Evolutionary conservation across 2,329 filamentous ascomycete genomes (phyloP).

Genomic region (Calycina marina): DNA sequence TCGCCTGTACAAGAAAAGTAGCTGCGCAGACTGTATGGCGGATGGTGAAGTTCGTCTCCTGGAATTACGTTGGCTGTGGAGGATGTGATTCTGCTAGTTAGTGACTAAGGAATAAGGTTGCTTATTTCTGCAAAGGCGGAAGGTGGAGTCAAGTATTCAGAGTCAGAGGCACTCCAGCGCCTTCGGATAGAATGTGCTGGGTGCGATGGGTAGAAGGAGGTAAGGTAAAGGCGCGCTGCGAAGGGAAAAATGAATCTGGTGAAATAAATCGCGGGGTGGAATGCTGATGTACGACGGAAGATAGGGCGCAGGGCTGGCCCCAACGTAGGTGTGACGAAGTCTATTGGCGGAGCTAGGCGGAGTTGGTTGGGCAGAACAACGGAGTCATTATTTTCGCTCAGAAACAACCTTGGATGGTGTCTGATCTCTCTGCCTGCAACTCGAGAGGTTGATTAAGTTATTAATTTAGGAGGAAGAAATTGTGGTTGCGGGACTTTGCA

Average conservation of each 20-base stretch:
- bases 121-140: conserved; percentile 3
- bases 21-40: conserved; percentile 1
- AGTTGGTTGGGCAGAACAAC: conserved; percentile 3
- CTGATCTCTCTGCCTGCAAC: conserved; percentile 5
- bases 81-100: background rate
- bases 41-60: conserved; percentile 1
- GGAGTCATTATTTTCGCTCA: conserved; percentile 6
- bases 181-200: conserved; percentile 4
- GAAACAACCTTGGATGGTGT: conserved; percentile 4
- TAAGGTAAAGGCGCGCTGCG: conserved; percentile 2
- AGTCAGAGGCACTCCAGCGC: conserved; percentile 1
- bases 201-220: conserved; percentile 2
- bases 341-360: conserved; percentile 2
- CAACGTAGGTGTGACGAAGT: background rate
- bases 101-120: conserved; percentile 1
- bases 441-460: conserved; percentile 5
- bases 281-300: conserved; percentile 3
- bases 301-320: conserved; percentile 2
- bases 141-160: conserved; percentile 1
- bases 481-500: conserved; percentile 3
- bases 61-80: conserved; percentile 2
- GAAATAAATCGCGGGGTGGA: conserved; percentile 3
- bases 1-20: conserved; percentile 3
- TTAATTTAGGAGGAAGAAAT: background rate
- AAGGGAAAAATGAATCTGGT: conserved; percentile 3